A percentile compares a stretch with the other conserved stretches of the same genome.
Evolutionary conservation across 2,329 filamentous ascomycete genomes (phyloP).

Genomic region (Penicillium sp.): DNA sequence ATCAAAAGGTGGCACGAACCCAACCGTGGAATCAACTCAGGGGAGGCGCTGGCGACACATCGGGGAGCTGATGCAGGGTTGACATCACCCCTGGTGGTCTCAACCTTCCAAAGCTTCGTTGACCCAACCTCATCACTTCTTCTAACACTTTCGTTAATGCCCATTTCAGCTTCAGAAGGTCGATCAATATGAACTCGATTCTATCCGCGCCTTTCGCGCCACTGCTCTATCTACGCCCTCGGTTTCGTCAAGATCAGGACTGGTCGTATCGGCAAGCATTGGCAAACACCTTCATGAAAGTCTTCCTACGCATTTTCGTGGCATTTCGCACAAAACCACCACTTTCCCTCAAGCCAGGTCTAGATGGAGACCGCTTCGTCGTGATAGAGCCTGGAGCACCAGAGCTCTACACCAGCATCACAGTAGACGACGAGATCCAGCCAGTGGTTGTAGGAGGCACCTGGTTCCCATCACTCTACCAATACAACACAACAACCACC

Average conservation of each 20-base stretch:
- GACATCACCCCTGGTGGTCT: constrained; percentile 2
- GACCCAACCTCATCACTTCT: background rate
- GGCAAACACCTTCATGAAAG: constrained; percentile 4
- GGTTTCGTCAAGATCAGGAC: constrained; percentile 9
- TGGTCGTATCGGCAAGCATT: constrained; percentile 18
- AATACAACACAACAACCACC: constrained; percentile 5
- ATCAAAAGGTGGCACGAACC: background rate
- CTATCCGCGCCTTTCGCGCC: constrained; percentile 1
- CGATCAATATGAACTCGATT: constrained; percentile 2
- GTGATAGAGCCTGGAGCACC: constrained; percentile 8
- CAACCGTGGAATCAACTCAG: background rate
- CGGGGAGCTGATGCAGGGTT: background rate
- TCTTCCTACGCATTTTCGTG: constrained; percentile 10
- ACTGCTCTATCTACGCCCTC: constrained; percentile 4
- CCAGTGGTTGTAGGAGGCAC: constrained; percentile 15
- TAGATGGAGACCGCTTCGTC: constrained; percentile 15
- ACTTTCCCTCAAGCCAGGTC: constrained; percentile 11
- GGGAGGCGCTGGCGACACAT: background rate
- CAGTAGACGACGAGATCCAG: constrained; percentile 9
- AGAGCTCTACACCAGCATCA: constrained; percentile 6
- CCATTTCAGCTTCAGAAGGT: background rate
- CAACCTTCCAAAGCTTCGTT: background rate
- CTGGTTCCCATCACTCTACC: constrained; percentile 14
- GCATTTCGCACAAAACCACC: constrained; percentile 12
- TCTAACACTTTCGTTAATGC: background rate